Evolutionary conservation across 768 basidiomycete genomes (phyloP).

Genomic region (Dentipellis fragilis): DNA sequence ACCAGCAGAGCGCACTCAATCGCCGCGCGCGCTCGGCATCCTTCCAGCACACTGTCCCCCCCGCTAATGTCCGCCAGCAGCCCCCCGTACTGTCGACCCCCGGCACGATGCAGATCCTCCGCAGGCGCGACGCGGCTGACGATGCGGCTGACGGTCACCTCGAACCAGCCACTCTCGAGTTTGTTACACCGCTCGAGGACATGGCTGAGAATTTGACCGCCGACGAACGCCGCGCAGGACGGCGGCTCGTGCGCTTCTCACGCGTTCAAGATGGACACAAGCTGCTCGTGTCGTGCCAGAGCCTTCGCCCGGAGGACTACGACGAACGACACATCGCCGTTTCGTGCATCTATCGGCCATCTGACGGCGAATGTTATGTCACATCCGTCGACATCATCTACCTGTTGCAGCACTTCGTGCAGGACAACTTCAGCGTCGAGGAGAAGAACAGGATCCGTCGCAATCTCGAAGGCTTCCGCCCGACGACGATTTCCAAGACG

Average conservation of each 20-base stretch:
- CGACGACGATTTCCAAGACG: conserved; percentile 83
- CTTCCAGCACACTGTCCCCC: not conserved
- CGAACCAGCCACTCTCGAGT: conserved; percentile 47
- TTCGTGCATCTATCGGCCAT: conserved; percentile 88
- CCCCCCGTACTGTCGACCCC: not conserved
- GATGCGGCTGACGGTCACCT: conserved; percentile 31
- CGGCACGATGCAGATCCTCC: conserved; percentile 2
- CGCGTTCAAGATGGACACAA: conserved; percentile 68
- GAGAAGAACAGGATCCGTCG: conserved; percentile 95
- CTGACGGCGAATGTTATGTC: conserved; percentile 68
- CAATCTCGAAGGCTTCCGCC: conserved; percentile 88
- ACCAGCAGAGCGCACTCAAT: not conserved
- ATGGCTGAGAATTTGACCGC: conserved; percentile 51
- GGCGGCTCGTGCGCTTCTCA: conserved; percentile 82
- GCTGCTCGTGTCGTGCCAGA: conserved; percentile 71
- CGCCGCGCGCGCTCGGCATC: not conserved
- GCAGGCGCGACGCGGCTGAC: conserved; percentile 14
- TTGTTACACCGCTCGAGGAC: conserved; percentile 44
- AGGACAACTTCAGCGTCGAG: conserved; percentile 75
- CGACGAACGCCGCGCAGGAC: conserved; percentile 56
- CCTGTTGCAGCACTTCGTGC: conserved; percentile 74
- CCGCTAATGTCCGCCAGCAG: not conserved
- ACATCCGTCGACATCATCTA: conserved; percentile 96
- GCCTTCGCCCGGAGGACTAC: conserved; percentile 67
- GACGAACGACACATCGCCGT: conserved; percentile 70